Evolutionary conservation across 1,284 basidiomycete genomes (phyloP).

Genomic region (Boletus sp.): DNA sequence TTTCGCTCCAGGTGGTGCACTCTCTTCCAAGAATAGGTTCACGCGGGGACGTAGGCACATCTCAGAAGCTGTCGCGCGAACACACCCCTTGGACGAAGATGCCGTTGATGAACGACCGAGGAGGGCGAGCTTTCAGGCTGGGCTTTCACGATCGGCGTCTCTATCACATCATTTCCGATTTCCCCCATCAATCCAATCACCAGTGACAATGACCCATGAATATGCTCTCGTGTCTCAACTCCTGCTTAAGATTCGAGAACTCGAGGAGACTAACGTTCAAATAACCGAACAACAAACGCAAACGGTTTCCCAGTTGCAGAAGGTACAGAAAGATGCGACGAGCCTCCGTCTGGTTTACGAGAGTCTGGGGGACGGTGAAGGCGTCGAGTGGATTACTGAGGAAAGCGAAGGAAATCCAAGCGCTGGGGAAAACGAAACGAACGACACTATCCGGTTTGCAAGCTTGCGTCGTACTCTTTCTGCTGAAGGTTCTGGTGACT

Average conservation of each 20-base stretch:
- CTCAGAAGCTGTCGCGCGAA: slow-evolving; percentile 32
- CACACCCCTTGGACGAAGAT: slow-evolving; percentile 10
- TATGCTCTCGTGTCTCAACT: slow-evolving; percentile 71
- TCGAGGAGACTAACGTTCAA: slow-evolving; percentile 73
- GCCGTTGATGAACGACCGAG: slow-evolving; percentile 24
- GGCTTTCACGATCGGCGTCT: slow-evolving; percentile 33
- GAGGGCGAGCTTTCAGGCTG: slow-evolving; percentile 21
- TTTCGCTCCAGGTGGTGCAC: slow-evolving; percentile 65
- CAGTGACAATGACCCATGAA: slow-evolving; percentile 40
- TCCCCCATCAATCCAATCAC: slow-evolving; percentile 17
- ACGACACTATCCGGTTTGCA: slow-evolving; percentile 48
- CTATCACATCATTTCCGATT: slow-evolving; percentile 29
- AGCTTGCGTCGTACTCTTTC: slow-evolving; percentile 48
- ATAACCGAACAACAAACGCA: slow-evolving; percentile 70
- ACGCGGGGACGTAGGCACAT: slow-evolving; percentile 32
- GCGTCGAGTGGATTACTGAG: slow-evolving; percentile 44
- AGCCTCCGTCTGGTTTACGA: slow-evolving; percentile 74
- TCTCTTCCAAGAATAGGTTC: slow-evolving; percentile 33
- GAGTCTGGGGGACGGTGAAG: slow-evolving; percentile 60
- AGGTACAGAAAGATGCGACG: slow-evolving; percentile 71
- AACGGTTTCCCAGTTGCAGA: slow-evolving; percentile 62
- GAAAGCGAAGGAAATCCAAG: slow-evolving; percentile 37
- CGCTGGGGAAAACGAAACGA: slow-evolving; percentile 28
- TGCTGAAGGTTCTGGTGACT: slow-evolving; percentile 31
- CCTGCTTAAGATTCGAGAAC: slow-evolving; percentile 75